Percentiles rank a stretch among this genome's conserved stretches.
Conservation (phyloP, 148 eudicot species). For the Mesembryanthemum crystallinum region DNA sequence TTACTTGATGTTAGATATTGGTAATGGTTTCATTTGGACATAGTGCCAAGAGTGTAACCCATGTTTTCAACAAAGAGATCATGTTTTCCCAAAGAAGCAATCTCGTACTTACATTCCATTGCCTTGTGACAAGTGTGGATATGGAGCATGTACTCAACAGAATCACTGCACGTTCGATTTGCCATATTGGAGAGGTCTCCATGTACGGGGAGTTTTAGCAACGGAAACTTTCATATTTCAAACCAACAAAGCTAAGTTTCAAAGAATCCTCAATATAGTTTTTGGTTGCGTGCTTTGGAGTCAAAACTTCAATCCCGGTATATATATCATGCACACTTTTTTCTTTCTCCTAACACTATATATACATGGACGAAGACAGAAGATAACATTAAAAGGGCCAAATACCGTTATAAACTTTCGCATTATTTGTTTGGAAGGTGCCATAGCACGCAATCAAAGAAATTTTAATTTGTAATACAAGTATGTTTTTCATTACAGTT, state of each 20-base stretch:
- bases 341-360: too few species aligned
- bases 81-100: not conserved
- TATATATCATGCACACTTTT: too few species aligned
- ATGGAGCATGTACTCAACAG: not conserved
- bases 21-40: not conserved
- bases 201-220: slow-evolving; percentile 2
- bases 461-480: too few species aligned
- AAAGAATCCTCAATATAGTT: not conserved
- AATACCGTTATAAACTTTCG: too few species aligned
- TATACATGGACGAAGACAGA: too few species aligned
- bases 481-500: too few species aligned
- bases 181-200: not conserved
- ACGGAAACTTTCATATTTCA: slow-evolving; percentile 6
- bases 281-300: slow-evolving; percentile 1
- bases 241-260: not conserved
- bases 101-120: not conserved
- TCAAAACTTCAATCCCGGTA: not conserved
- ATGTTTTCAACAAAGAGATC: slow-evolving; percentile 13
- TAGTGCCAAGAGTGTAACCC: slow-evolving; percentile 13
- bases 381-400: too few species aligned
- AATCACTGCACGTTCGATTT: not conserved
- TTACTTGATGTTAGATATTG: not conserved
- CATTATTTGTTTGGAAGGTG: too few species aligned
- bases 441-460: too few species aligned
- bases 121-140: not conserved